phyloP scores from a whole-genome alignment of 2,329 filamentous ascomycete genomes.

The Curvularia spicifera region DNA sequence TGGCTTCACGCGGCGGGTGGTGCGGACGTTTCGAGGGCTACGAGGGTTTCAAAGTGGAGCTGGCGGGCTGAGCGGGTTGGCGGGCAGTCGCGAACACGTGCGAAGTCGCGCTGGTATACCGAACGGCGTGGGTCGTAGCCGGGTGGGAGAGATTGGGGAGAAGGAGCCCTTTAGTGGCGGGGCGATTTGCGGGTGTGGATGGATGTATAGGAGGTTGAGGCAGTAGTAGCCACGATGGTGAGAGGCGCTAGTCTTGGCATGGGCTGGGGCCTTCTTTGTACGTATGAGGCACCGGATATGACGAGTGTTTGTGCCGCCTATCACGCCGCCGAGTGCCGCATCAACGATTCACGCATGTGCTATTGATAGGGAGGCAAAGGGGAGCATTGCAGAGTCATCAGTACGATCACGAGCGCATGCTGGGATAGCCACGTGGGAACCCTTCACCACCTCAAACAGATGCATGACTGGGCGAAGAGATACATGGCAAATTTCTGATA shows the following conservation, averaged over 20 bases:
- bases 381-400: not conserved
- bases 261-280: slow-evolving; percentile 20
- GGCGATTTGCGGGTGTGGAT: slow-evolving; percentile 42
- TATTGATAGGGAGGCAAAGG: not conserved
- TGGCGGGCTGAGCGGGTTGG: slow-evolving; percentile 20
- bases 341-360: slow-evolving; percentile 5
- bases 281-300: slow-evolving; percentile 2
- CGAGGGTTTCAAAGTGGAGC: slow-evolving; percentile 29
- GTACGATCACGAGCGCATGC: slow-evolving; percentile 5
- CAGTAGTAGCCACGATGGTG: slow-evolving; percentile 24
- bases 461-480: not conserved
- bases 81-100: slow-evolving; percentile 27
- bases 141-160: slow-evolving; percentile 31
- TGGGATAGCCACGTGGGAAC: slow-evolving; percentile 9
- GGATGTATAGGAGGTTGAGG: slow-evolving; percentile 30
- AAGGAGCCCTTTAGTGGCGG: slow-evolving; percentile 38
- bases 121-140: slow-evolving; percentile 34
- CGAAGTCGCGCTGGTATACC: slow-evolving; percentile 33
- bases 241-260: slow-evolving; percentile 30
- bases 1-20: slow-evolving; percentile 42
- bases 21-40: slow-evolving; percentile 42
- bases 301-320: not conserved
- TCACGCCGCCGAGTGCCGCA: slow-evolving; percentile 11
- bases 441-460: not conserved
- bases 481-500: not conserved